These are phyloP conservation scores for Panicum miliaceum DNA, from an alignment of 176 grass and related monocot species.

Conservation along the genomic window DNA sequence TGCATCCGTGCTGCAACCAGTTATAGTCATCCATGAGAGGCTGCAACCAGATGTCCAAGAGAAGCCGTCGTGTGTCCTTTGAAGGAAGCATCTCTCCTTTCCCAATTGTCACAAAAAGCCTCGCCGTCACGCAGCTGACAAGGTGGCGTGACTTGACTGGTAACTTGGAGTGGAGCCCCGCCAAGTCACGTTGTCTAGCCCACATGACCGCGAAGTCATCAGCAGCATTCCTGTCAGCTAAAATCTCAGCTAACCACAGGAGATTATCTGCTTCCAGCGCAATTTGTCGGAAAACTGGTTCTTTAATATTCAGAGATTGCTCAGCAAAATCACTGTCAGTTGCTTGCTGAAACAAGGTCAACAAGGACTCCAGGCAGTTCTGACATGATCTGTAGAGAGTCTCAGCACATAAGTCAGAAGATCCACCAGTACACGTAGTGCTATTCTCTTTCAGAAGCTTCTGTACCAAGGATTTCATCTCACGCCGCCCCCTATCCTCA, in stretches of 20 bases:
- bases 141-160: slow-evolving; percentile 83
- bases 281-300: slow-evolving; percentile 57
- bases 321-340: slow-evolving; percentile 53
- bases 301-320: slow-evolving; percentile 53
- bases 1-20: slow-evolving; percentile 85
- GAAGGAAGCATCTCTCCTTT: slow-evolving; percentile 87
- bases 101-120: slow-evolving; percentile 87
- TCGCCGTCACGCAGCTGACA: slow-evolving; percentile 76
- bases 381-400: slow-evolving; percentile 70
- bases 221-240: slow-evolving; percentile 58
- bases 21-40: slow-evolving; percentile 95
- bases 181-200: slow-evolving; percentile 72
- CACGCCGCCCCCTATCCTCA: slow-evolving; percentile 79
- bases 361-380: slow-evolving; percentile 69
- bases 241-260: slow-evolving; percentile 87
- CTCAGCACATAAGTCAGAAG: slow-evolving; percentile 60
- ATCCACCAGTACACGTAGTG: slow-evolving; percentile 35
- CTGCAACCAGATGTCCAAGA: slow-evolving; percentile 84
- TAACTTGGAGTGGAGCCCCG: slow-evolving; percentile 67
- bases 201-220: slow-evolving; percentile 72
- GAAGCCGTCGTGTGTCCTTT: slow-evolving; percentile 69
- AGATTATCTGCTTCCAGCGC: slow-evolving; percentile 88
- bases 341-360: slow-evolving; percentile 68
- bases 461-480: slow-evolving; percentile 83
- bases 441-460: slow-evolving; percentile 90